Conservation (phyloP, 2,329 filamentous ascomycete species). For the Diaporthe batatas region DNA sequence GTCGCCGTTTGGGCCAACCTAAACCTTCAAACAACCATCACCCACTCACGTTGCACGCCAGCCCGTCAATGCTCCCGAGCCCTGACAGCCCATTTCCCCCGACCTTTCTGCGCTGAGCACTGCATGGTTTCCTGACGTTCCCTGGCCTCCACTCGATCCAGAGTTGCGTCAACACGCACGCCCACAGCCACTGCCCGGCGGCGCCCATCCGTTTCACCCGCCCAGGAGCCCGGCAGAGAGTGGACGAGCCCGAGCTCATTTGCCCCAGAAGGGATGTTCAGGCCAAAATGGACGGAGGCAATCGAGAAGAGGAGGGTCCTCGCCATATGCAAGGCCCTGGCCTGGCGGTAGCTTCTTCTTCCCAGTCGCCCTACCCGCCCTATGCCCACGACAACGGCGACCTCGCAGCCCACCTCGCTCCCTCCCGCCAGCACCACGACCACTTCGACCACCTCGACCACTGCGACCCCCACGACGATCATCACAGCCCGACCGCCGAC, state of each 20-base stretch:
- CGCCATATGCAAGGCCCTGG: slow-evolving; percentile 44
- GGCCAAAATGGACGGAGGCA: slow-evolving; percentile 63
- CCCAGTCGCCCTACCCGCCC: slow-evolving; percentile 47
- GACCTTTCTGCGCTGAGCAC: slow-evolving; percentile 45
- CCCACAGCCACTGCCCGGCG: slow-evolving; percentile 35
- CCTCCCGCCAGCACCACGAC: slow-evolving; percentile 45
- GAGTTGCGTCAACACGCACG: slow-evolving; percentile 32
- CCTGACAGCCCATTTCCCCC: slow-evolving; percentile 48
- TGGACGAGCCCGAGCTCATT: slow-evolving; percentile 35
- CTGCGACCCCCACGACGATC: slow-evolving; percentile 45
- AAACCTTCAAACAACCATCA: slow-evolving; percentile 46
- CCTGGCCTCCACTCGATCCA: slow-evolving; percentile 47
- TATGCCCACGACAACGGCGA: slow-evolving; percentile 48
- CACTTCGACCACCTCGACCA: slow-evolving; percentile 45
- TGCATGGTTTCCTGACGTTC: slow-evolving; percentile 57
- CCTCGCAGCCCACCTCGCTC: slow-evolving; percentile 45
- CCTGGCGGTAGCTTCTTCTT: slow-evolving; percentile 51
- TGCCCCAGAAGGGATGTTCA: slow-evolving; percentile 52
- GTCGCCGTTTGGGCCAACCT: slow-evolving; percentile 37
- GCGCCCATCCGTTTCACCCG: slow-evolving; percentile 37
- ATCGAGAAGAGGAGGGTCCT: slow-evolving; percentile 59
- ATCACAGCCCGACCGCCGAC: slow-evolving; percentile 43
- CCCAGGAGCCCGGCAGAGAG: slow-evolving; percentile 28
- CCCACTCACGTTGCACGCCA: slow-evolving; percentile 56
- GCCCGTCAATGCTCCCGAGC: slow-evolving; percentile 61